Evolutionary conservation across 1,284 basidiomycete genomes (phyloP).

Genomic region (Mycosarcoma maydis): DNA sequence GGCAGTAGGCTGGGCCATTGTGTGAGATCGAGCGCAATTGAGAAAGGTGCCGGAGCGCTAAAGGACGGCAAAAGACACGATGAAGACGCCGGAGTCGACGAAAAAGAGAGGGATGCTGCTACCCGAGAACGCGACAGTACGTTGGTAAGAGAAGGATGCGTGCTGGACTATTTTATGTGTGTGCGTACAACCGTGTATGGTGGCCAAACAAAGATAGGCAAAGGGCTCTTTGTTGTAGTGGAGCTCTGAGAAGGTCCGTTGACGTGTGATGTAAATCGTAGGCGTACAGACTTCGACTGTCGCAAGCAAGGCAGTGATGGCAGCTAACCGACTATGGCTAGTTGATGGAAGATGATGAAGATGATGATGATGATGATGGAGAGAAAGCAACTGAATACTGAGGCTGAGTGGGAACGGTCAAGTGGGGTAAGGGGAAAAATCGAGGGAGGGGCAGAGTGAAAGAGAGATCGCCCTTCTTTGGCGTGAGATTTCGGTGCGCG

Average conservation of each 20-base stretch:
- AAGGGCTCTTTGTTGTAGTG: no score
- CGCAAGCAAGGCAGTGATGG: not conserved
- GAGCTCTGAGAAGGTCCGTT: no score
- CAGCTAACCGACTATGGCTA: not conserved
- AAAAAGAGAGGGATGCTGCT: no score
- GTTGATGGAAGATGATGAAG: not conserved
- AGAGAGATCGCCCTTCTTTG: not conserved
- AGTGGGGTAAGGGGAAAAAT: not conserved
- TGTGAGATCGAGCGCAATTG: constrained; percentile 13
- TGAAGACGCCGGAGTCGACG: not conserved
- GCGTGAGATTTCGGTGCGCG: not conserved
- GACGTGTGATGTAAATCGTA: no score
- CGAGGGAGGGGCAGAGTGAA: not conserved
- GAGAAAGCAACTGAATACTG: not conserved
- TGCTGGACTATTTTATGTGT: no score
- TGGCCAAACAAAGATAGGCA: no score
- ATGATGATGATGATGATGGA: not conserved
- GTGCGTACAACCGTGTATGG: no score
- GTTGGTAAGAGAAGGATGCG: no score
- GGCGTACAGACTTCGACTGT: no score
- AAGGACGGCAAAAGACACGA: constrained; percentile 6
- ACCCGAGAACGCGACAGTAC: no score
- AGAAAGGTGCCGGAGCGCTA: constrained; percentile 22
- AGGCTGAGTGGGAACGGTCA: not conserved
- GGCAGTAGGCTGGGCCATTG: constrained; percentile 38